Base-by-base conservation (phyloP, 306 rosid species). In the Pyrus communis region DNA sequence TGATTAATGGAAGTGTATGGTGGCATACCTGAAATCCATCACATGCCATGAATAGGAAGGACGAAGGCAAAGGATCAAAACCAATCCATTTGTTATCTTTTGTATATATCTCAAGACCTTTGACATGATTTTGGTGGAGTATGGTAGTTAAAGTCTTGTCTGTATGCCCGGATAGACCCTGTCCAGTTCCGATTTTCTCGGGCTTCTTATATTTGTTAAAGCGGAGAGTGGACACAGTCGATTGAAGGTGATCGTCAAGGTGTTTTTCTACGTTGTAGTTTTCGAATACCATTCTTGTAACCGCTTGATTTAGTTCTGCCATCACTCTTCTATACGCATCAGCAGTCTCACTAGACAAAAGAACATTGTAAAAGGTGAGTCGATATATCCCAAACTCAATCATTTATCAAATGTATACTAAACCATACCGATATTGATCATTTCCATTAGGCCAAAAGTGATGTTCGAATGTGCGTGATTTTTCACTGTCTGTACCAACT, bases 361-460 rank as follows among this genome's bases (percentile, higher is more conserved):
- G 40, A 35, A 35, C 40, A 35, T 6, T 35, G 40, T 35, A 35
- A 6, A 35, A 7, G 40, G 40, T 35, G 40, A 35, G 40, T 35
- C 9, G 9, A 35, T 35, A 35, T 35, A 35, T 35, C 40, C 40
- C 40, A 35, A 35, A 35, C 43, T 40, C 43, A 8, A 40, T 40
- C 43, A 40, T 40, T 40, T 40, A 40, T 40, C 43, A 40, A 40
- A 40, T 40, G 43, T 40, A 40, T 8, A 40, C 11, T 40, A 40
- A 40, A 49, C 18, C 25, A 22, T 19, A 58, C 61, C 27, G 61
- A n/a, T 19, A n/a, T 57, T n/a, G 61, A 22, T 57, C 61, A 31
- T 78, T 81, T 42, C 85, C 81, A 22, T 69, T 5, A 25, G 88
- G 81, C 83, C 85, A 84, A 57, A 81, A 64, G 67, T 72, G 3